These are phyloP conservation scores for Polyporus arcularius DNA, from an alignment of 768 basidiomycete species.

Conservation along the genomic window DNA sequence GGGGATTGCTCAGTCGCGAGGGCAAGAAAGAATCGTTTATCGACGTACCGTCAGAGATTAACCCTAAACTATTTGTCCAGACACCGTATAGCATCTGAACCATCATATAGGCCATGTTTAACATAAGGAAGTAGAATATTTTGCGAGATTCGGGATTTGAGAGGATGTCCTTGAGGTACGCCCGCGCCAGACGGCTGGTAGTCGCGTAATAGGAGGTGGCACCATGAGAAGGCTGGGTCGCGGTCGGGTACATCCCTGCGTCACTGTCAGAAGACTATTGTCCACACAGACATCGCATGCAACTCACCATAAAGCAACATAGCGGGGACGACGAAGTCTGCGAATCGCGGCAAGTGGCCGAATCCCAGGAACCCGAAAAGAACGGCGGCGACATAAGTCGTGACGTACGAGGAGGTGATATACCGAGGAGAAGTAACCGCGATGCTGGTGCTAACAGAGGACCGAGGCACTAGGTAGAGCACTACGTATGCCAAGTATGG, in stretches of 20 bases:
- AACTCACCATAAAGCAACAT: slow-evolving; percentile 66
- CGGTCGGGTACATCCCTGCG: slow-evolving; percentile 15
- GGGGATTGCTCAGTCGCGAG: not conserved
- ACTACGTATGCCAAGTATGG: slow-evolving; percentile 64
- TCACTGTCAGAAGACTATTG: too few relatives aligned
- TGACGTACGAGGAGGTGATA: slow-evolving; percentile 60
- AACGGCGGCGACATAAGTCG: slow-evolving; percentile 47
- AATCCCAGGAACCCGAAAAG: slow-evolving; percentile 65
- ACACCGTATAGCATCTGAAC: slow-evolving; percentile 97
- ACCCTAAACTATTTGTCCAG: slow-evolving; percentile 94
- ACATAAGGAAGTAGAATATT: slow-evolving; percentile 94
- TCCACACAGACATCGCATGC: too few relatives aligned
- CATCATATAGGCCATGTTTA: slow-evolving; percentile 95
- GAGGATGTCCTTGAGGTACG: slow-evolving; percentile 88
- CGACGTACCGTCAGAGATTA: slow-evolving; percentile 88
- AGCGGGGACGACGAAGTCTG: slow-evolving; percentile 57
- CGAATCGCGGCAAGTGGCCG: slow-evolving; percentile 57
- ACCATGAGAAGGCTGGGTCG: not conserved
- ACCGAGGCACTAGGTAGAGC: slow-evolving; percentile 59
- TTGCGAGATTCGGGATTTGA: slow-evolving; percentile 90
- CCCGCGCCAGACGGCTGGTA: slow-evolving; percentile 39
- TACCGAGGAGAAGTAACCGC: slow-evolving; percentile 49
- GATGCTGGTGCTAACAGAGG: slow-evolving; percentile 48
- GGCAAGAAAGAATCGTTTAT: not conserved
- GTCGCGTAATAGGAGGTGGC: slow-evolving; percentile 27